These are phyloP conservation scores for Venustampulla echinocandica DNA, from an alignment of 495 filamentous ascomycete genomes.

Conservation along the genomic window DNA sequence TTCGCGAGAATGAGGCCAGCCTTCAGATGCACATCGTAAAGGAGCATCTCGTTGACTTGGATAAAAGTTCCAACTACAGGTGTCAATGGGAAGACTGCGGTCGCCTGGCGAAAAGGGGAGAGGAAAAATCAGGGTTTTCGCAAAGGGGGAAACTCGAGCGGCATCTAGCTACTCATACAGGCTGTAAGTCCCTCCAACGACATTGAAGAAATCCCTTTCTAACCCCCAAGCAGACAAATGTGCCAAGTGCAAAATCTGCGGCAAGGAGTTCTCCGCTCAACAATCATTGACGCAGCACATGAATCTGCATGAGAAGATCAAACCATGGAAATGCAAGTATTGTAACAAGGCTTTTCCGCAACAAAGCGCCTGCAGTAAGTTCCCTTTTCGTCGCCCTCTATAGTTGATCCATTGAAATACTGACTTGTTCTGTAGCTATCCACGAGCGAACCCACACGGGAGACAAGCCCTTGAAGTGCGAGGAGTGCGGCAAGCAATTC, in stretches of 20 bases:
- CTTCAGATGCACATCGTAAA: slow-evolving; percentile 36
- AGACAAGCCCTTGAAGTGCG: slow-evolving; percentile 39
- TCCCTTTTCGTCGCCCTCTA: neutral
- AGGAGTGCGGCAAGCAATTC: slow-evolving; percentile 40
- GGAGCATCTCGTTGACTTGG: slow-evolving; percentile 29
- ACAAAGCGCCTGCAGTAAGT: slow-evolving; percentile 45
- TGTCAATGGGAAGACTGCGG: slow-evolving; percentile 41
- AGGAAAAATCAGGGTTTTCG: slow-evolving; percentile 29
- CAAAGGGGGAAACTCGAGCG: slow-evolving; percentile 53
- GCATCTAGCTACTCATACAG: slow-evolving; percentile 55
- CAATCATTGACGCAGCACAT: slow-evolving; percentile 55
- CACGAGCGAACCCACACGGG: slow-evolving; percentile 45
- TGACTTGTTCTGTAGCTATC: slow-evolving; percentile 33
- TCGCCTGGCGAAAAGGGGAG: slow-evolving; percentile 27
- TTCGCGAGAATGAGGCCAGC: slow-evolving; percentile 8
- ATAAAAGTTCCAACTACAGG: slow-evolving; percentile 33
- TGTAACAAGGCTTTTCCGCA: slow-evolving; percentile 49
- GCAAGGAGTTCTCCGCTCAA: slow-evolving; percentile 47
- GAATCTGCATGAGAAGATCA: slow-evolving; percentile 52
- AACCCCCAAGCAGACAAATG: slow-evolving; percentile 45
- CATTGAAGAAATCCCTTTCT: slow-evolving; percentile 5
- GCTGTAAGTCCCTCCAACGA: slow-evolving; percentile 36
- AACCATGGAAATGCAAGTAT: slow-evolving; percentile 44
- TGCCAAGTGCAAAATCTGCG: slow-evolving; percentile 42
- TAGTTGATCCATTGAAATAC: neutral